Evolutionary conservation across 164 flowering plant genomes (phyloP).

Genomic region (Cinnamomum micranthum): DNA sequence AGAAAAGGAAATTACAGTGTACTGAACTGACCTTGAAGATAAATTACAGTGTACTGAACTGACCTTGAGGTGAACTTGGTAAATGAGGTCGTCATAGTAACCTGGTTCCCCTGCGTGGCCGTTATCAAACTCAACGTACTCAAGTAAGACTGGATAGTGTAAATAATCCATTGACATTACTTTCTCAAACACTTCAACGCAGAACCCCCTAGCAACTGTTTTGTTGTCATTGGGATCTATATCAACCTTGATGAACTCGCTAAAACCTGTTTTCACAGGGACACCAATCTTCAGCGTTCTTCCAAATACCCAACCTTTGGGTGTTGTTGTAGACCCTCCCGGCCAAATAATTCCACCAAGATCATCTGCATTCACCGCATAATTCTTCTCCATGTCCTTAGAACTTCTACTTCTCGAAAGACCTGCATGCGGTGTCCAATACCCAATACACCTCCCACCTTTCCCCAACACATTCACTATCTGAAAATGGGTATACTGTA

Average conservation of each 20-base stretch:
- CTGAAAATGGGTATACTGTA: slow-evolving; percentile 5
- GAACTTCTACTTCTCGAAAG: not conserved
- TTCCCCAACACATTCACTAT: slow-evolving; percentile 14
- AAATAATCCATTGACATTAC: slow-evolving; percentile 5
- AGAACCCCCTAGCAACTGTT: slow-evolving; percentile 21
- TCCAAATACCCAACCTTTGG: slow-evolving; percentile 30
- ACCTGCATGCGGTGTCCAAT: slow-evolving; percentile 14
- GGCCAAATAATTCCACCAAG: slow-evolving; percentile 34
- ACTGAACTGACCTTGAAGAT: not conserved
- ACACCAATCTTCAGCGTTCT: slow-evolving; percentile 34
- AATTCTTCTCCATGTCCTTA: not conserved
- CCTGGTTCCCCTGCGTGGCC: not conserved
- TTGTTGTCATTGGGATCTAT: slow-evolving; percentile 3
- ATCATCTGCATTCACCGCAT: not conserved
- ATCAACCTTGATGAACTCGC: slow-evolving; percentile 24
- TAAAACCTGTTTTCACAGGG: slow-evolving; percentile 29
- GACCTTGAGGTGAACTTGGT: slow-evolving; percentile 26
- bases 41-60: not conserved
- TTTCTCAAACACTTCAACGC: slow-evolving; percentile 30
- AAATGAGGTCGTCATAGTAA: slow-evolving; percentile 15
- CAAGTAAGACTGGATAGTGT: slow-evolving; percentile 10
- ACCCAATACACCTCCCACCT: slow-evolving; percentile 3
- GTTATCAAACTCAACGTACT: slow-evolving; percentile 6
- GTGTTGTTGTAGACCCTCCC: slow-evolving; percentile 20
- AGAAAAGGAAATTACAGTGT: no score